These are phyloP conservation scores for Aspergillus sp. DNA, from an alignment of 2,329 filamentous ascomycete species.

Conservation along the genomic window DNA sequence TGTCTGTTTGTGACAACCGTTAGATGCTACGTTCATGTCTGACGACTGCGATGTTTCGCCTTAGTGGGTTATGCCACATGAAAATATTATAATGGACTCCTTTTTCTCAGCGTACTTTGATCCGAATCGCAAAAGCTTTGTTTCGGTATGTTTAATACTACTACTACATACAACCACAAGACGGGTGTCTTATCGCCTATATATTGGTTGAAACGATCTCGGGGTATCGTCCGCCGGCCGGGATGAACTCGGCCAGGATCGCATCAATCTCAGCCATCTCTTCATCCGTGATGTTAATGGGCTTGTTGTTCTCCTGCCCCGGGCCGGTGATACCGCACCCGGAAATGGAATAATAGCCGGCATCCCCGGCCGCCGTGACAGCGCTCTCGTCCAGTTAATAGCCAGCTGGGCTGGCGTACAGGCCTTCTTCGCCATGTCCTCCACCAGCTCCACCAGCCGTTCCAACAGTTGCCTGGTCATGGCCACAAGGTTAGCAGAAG, in stretches of 20 bases:
- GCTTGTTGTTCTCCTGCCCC: slow-evolving; percentile 22
- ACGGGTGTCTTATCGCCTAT: no score
- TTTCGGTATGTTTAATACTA: no score
- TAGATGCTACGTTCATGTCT: slow-evolving; percentile 9
- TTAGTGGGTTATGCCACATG: slow-evolving; percentile 3
- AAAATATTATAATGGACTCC: not conserved
- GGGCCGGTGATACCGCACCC: slow-evolving; percentile 17
- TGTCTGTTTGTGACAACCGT: not conserved
- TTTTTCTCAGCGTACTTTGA: no score
- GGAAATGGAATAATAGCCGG: slow-evolving; percentile 31
- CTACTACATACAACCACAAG: no score
- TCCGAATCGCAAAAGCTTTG: no score
- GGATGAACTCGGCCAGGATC: slow-evolving; percentile 3
- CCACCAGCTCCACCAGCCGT: slow-evolving; percentile 49
- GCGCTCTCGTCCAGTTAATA: slow-evolving; percentile 51
- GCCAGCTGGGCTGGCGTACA: slow-evolving; percentile 57
- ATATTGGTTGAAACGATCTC: not conserved
- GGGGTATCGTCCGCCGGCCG: slow-evolving; percentile 9
- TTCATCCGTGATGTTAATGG: slow-evolving; percentile 16
- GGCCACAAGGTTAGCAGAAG: no score
- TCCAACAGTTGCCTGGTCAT: no score
- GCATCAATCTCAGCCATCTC: slow-evolving; percentile 19
- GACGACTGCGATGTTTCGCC: not conserved
- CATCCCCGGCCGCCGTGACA: slow-evolving; percentile 45
- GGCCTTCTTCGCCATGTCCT: slow-evolving; percentile 52